Evolutionary conservation across 1,139 yeast genomes (phyloP), one percentile per base, ranked within the genome.

Genomic region (Saccharomyces hybrid): DNA sequence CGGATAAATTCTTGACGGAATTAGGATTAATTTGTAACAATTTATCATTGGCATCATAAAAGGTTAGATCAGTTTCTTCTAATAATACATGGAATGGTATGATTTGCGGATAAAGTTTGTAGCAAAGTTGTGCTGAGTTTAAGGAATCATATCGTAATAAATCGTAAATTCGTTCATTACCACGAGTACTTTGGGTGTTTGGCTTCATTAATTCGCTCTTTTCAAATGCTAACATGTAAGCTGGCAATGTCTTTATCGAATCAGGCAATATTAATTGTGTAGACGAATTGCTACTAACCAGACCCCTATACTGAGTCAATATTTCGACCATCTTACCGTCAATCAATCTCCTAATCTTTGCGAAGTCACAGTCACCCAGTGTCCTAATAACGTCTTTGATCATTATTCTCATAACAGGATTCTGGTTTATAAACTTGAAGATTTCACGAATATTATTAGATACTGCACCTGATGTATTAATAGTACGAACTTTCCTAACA

Each of bases 351-450:
- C 93, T 77, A 50, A 90, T 75, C 50, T 83, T 86, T 50, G 74
- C 73, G 52, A 88, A 75, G n/a, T 84, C 77, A 50, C 82, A 79
- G 53, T 76, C 76, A 6, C 86, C 86, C 50, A 86, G 68, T 57
- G 82, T 81, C 7, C 82, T 75, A 42, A 86, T 69, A 2, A 88
- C 78, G 62, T 88, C 91, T 60, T 93, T 81, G 2, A 88, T 75
- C 53, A 91, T 77, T n/a, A 95, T 75, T 47, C 88, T 80, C 49
- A 83, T 74, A 2, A 88, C 77, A 0, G 95, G 82, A 66, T 90
- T 96, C 64, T 87, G 88, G 67, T 91, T 96, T n/a, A 86, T 83
- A 68, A 85, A 88, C 59, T 83, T 81, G 73, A 88, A 87, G 3
- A 88, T 85, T 54, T 86, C 91, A 55, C 80, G 80, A 52, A 86